Conservation (phyloP, 2,329 filamentous ascomycete genomes). For the Talaromyces sp. region DNA sequence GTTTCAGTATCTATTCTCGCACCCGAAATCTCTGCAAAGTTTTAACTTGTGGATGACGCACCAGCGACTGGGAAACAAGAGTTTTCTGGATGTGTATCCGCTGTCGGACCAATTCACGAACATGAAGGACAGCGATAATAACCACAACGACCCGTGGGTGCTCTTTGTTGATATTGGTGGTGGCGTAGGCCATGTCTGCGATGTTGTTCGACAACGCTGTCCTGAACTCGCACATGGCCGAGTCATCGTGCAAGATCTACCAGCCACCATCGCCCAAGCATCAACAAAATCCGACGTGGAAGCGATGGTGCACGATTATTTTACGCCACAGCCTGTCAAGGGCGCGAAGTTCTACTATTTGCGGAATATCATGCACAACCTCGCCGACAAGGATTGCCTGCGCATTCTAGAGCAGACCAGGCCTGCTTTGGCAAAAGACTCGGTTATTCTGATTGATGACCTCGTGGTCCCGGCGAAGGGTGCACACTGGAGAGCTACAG, state of each 20-base stretch:
- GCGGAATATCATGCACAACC: conserved; percentile 24
- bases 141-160: no score
- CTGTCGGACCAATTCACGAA: no score
- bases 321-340: conserved; percentile 13
- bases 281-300: conserved; percentile 3
- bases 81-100: no score
- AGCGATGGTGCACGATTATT: conserved; percentile 13
- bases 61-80: no score
- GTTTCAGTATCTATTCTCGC: no score
- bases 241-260: conserved; percentile 7
- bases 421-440: conserved; percentile 31
- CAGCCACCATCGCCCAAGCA: background rate
- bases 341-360: conserved; percentile 21
- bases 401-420: conserved; percentile 24
- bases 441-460: conserved; percentile 42
- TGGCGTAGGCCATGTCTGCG: conserved; percentile 10
- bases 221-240: background rate
- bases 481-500: conserved; percentile 27
- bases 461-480: conserved; percentile 35
- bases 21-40: no score
- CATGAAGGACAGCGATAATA: background rate
- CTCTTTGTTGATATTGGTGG: conserved; percentile 10
- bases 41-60: no score
- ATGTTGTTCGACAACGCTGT: no score
- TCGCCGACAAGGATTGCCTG: conserved; percentile 18